Evolutionary conservation across 2,329 filamentous ascomycete genomes (phyloP).

Genomic region (Chaetoscypha palmicola): DNA sequence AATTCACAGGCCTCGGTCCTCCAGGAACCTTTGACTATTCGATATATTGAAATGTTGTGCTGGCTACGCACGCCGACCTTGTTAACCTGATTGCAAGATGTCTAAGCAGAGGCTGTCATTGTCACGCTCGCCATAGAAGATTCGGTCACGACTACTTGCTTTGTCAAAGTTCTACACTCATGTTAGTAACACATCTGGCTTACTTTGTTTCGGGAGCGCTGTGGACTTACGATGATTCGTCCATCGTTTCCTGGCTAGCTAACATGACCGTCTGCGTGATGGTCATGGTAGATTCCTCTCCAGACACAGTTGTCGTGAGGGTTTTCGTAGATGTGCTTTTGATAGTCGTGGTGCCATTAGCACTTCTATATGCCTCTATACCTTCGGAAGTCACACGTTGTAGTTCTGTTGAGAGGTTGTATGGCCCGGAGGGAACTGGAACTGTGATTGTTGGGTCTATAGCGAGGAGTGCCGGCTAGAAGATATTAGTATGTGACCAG

Average conservation of each 20-base stretch:
- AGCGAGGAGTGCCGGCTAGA: conserved; percentile 14
- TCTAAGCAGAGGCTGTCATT: no score
- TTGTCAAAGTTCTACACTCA: not conserved
- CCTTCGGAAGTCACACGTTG: conserved; percentile 3
- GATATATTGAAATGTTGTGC: no score
- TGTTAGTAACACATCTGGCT: not conserved
- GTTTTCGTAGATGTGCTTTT: not conserved
- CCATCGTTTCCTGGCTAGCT: not conserved
- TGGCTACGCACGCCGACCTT: no score
- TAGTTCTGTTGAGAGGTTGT: conserved; percentile 13
- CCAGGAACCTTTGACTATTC: no score
- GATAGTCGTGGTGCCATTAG: not conserved
- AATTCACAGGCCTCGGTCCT: no score
- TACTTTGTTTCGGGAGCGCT: not conserved
- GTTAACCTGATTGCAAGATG: no score
- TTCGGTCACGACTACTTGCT: not conserved
- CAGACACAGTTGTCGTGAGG: not conserved
- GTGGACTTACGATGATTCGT: not conserved
- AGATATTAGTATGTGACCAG: no score
- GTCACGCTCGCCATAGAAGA: not conserved
- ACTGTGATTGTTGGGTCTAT: conserved; percentile 15
- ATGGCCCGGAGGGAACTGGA: conserved; percentile 13
- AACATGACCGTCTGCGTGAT: not conserved
- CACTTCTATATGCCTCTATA: not conserved
- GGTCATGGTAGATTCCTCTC: not conserved